A percentile compares a stretch with the other conserved stretches of the same genome.
These are phyloP conservation scores for Quercus dentata DNA, from an alignment of 306 rosid species.

Conservation along the genomic window DNA sequence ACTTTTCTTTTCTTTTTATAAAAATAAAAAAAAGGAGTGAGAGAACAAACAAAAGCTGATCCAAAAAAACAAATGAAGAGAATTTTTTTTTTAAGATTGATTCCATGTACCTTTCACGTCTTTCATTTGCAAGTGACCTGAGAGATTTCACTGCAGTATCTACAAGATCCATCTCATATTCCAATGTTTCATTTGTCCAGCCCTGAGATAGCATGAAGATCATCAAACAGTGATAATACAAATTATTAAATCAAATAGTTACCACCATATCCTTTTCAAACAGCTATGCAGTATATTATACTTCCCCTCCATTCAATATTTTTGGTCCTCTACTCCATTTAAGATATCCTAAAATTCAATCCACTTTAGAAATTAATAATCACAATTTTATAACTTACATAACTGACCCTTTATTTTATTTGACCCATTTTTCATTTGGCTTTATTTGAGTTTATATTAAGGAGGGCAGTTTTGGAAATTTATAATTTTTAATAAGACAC, in stretches of 20 bases:
- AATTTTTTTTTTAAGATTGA: not conserved
- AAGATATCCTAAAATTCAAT: no score
- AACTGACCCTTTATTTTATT: no score
- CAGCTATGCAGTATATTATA: not conserved
- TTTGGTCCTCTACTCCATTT: no score
- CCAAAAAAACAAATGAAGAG: not conserved
- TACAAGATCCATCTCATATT: constrained; percentile 66
- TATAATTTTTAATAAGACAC: no score
- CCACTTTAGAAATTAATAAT: no score
- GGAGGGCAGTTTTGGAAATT: no score
- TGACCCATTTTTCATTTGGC: no score
- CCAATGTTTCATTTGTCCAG: constrained; percentile 78
- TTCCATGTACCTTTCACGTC: constrained; percentile 71
- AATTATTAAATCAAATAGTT: not conserved
- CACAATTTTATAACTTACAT: no score
- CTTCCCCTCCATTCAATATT: no score
- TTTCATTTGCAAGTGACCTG: constrained; percentile 90
- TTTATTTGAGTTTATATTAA: no score
- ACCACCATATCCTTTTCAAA: not conserved
- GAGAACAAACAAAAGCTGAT: not conserved
- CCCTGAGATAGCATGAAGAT: constrained; percentile 35
- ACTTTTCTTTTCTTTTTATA: not conserved
- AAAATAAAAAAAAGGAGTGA: not conserved
- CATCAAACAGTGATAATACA: not conserved
- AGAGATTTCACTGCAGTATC: constrained; percentile 73